Base-by-base conservation (phyloP, 306 rosid species). In the Pyrus communis region DNA sequence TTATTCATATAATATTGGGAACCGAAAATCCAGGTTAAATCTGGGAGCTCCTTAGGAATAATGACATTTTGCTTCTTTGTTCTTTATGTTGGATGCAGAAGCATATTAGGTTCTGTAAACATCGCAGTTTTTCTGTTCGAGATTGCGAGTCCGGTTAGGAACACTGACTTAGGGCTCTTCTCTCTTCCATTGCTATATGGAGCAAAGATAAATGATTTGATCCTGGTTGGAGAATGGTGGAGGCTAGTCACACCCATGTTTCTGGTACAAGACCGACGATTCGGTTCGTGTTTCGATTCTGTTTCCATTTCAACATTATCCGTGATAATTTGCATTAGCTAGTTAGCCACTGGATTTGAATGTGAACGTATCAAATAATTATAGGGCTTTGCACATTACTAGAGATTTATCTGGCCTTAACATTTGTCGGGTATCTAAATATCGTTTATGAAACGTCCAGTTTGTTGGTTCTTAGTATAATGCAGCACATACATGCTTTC, bases 201-300 rank as follows among this genome's bases (percentile, higher is more conserved):
- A 59, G 97, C 97, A 59, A 94, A 94, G 91, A 88, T 94, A 75
- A 94, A 92, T 63, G 70, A 92, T 52, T 81, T 92, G 84, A 94
- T 94, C 87, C 12, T 90, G 77, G 84, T 86, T 17, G 97, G 98
- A 88, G 95, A 94, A 80, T 92, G 98, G 98, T 94, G 98, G 98
- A 86, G 98, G 92, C 98, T 94, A 46, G 81, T 92, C 55, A 94
- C 97, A 76, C 98, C 98, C 71, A 92, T 94, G 96, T 94, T 94
- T 94, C 98, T 94, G 98, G 98, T 94, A 91, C 98, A 91, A 77
- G 81, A 80, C 84, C 84, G 88, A 85, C 77, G 82, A 81, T 54
- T 94, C 86, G 97, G 95, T 92, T 85, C 70, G 93, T 94, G 84
- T 85, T 91, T 87, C 87, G 80, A 73, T 93, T 91, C 92, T 55